phyloP scores from a whole-genome alignment of 2,329 filamentous ascomycete genomes.

The Pseudopithomyces maydicus region DNA sequence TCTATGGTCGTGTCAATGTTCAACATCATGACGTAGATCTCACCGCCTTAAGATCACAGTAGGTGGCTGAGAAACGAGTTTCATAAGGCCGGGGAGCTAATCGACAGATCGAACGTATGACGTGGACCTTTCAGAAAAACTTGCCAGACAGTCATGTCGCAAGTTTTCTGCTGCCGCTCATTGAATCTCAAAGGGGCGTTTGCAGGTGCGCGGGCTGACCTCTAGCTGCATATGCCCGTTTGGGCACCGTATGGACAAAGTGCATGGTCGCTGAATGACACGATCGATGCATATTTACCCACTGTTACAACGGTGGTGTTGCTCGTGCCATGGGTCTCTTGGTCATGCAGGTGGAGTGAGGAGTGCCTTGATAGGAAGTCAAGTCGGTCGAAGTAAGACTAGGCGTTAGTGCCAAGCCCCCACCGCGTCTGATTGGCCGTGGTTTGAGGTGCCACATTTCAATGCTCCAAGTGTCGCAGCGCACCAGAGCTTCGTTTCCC shows the following conservation, averaged over 20 bases:
- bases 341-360: neutral
- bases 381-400: conserved; percentile 3
- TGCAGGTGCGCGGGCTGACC: neutral
- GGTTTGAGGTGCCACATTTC: conserved; percentile 27
- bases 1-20: neutral
- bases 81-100: too few relatives aligned
- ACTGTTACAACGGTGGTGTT: neutral
- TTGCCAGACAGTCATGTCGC: neutral
- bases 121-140: too few relatives aligned
- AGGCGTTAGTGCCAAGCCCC: conserved; percentile 8
- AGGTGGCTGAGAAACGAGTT: too few relatives aligned
- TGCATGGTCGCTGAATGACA: neutral
- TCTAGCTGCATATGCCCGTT: neutral
- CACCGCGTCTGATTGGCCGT: conserved; percentile 10
- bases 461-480: conserved; percentile 24
- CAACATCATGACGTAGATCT: too few relatives aligned
- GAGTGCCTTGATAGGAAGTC: neutral
- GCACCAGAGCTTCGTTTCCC: conserved; percentile 29
- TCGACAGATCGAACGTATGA: too few relatives aligned
- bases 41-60: too few relatives aligned
- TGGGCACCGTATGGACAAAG: neutral
- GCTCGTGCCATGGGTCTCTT: neutral
- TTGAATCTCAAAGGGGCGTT: neutral
- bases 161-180: neutral
- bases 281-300: neutral